Evolutionary conservation across 2,329 filamentous ascomycete genomes (phyloP).

Genomic region (Talaromyces albobiverticillius): DNA sequence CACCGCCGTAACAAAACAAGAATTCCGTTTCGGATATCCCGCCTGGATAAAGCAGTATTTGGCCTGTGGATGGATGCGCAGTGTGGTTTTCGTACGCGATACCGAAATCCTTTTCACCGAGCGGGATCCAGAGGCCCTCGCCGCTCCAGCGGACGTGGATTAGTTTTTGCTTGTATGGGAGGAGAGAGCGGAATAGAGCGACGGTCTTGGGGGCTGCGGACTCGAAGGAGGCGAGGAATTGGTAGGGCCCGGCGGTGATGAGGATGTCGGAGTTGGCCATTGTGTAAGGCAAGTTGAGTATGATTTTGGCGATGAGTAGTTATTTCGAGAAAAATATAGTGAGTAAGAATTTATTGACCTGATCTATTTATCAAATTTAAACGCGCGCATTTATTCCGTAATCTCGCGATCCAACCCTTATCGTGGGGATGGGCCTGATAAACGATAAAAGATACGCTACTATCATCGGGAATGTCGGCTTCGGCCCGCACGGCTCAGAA

Average conservation of each 20-base stretch:
- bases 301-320: not conserved
- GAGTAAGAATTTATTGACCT: too few relatives aligned
- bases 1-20: constrained; percentile 22
- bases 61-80: constrained; percentile 20
- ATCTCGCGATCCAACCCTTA: too few relatives aligned
- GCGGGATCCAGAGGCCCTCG: constrained; percentile 24
- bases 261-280: constrained; percentile 11
- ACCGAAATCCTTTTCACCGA: constrained; percentile 22
- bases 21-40: constrained; percentile 24
- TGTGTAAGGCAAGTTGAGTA: not conserved
- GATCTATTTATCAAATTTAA: too few relatives aligned
- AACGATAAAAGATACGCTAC: too few relatives aligned
- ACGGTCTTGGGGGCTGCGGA: constrained; percentile 21
- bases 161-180: constrained; percentile 23
- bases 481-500: constrained; percentile 16
- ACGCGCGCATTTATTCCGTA: too few relatives aligned
- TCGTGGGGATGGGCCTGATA: not conserved
- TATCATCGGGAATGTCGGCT: constrained; percentile 13
- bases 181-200: constrained; percentile 19
- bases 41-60: constrained; percentile 24
- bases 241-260: constrained; percentile 18
- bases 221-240: constrained; percentile 17
- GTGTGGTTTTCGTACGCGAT: constrained; percentile 24
- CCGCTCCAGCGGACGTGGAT: constrained; percentile 27
- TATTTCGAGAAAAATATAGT: too few relatives aligned